Conservation (phyloP, 2,329 filamentous ascomycete species). For the Trichoderma brevicompactum region DNA sequence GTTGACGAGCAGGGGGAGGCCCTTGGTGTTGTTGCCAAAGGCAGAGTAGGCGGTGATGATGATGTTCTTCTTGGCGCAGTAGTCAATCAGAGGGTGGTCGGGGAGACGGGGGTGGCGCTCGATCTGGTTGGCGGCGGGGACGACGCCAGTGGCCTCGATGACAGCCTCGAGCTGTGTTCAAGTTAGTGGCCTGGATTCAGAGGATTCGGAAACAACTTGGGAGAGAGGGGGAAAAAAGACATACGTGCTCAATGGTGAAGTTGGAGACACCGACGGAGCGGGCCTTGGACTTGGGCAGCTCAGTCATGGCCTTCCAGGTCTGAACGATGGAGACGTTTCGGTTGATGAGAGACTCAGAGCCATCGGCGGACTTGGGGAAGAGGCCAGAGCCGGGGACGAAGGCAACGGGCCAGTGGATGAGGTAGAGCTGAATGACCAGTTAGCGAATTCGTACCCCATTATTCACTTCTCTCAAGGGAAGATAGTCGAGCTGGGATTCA, state of each 20-base stretch:
- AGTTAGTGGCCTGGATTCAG: background rate
- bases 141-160: conserved; percentile 61
- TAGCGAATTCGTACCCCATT: background rate
- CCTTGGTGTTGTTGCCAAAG: conserved; percentile 53
- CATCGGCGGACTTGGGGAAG: conserved; percentile 50
- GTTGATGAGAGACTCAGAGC: conserved; percentile 50
- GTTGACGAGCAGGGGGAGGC: conserved; percentile 60
- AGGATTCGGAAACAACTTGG: too few species aligned
- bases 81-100: conserved; percentile 59
- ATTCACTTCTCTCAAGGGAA: background rate
- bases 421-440: conserved; percentile 51
- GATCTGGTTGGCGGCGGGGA: conserved; percentile 68
- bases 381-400: conserved; percentile 47
- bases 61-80: conserved; percentile 65
- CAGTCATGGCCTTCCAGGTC: conserved; percentile 56
- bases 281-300: conserved; percentile 64
- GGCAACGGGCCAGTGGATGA: conserved; percentile 66
- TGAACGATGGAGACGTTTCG: conserved; percentile 47
- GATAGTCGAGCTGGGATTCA: background rate
- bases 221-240: conserved; percentile 14
- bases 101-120: conserved; percentile 70
- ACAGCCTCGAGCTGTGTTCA: conserved; percentile 54
- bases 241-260: conserved; percentile 63
- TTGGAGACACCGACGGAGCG: conserved; percentile 75
- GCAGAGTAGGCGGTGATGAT: conserved; percentile 69